Evolutionary conservation across 306 rosid species (phyloP), one percentile per base, ranked within the genome.

Genomic region (Betula pendula): DNA sequence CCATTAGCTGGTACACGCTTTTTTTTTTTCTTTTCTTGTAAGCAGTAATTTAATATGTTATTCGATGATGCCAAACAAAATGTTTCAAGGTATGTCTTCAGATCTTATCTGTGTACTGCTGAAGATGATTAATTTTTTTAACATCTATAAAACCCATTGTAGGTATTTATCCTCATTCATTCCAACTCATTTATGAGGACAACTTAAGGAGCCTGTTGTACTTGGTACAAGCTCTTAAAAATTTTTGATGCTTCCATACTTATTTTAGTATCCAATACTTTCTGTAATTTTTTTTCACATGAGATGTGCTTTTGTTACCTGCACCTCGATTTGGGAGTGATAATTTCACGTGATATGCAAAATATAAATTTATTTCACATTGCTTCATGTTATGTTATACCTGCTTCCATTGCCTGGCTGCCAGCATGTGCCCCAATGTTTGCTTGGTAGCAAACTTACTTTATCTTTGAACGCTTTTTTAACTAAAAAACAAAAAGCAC

Each of bases 101-200:
- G 8, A 8, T 8, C n/a, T 53, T 7, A n/a, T 20, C 10, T 1
- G n/a, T 53, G 4, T 20, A n/a, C 27, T 53, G 60, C 60, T 53
- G 60, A 20, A 20, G 11, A 53, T 20, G 29, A 53, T 53, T n/a
- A 20, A 6, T n/a, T 22, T 53, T 6, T 53, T 10, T n/a, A 20
- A 53, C 24, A 8, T 53, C 29, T 8, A n/a, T 53, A 8, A 20
- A 53, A 53, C 60, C 60, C 25, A n/a, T 53, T 53, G 25, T 12
- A 53, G 60, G 60, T 53, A 20, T n/a, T 22, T 53, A 53, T 53
- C 27, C 60, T n/a, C 60, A 20, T 53, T n/a, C 60, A 20, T 53
- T 53, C 60, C 33, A 53, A 22, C 59, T 52, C 59, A 52, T n/a
- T 52, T 52, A 52, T n/a, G 60, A 53, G 60, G 29, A 53, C 29